These are phyloP conservation scores for Cyclotella cryptica DNA, from an alignment of 108 stramenopile genomes.

Conservation along the genomic window DNA sequence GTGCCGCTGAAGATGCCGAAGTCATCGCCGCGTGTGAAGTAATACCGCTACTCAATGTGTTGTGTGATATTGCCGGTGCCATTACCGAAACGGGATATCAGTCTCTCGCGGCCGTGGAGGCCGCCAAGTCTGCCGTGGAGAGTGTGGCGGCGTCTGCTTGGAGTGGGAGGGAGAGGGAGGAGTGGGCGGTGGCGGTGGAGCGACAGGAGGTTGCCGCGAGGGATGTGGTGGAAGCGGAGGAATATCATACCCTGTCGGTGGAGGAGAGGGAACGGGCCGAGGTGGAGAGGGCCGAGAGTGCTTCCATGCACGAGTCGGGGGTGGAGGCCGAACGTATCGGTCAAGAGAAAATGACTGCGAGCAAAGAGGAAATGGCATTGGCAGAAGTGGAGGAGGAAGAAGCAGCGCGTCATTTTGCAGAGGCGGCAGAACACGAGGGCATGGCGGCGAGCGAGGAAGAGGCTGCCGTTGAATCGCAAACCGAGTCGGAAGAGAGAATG, in stretches of 20 bases:
- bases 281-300: slow-evolving; percentile 15
- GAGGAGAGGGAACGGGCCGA: slow-evolving; percentile 22
- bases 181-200: slow-evolving; percentile 11
- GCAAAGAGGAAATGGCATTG: slow-evolving; percentile 28
- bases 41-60: slow-evolving; percentile 21
- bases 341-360: slow-evolving; percentile 21
- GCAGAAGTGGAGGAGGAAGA: slow-evolving; percentile 32
- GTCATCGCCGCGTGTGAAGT: slow-evolving; percentile 35
- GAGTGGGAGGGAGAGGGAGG: slow-evolving; percentile 23
- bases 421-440: slow-evolving; percentile 32
- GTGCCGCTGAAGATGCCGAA: slow-evolving; percentile 34
- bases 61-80: slow-evolving; percentile 42
- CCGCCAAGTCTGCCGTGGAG: slow-evolving; percentile 38
- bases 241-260: slow-evolving; percentile 18
- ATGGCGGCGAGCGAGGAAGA: slow-evolving; percentile 29
- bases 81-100: slow-evolving; percentile 35
- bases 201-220: slow-evolving; percentile 32
- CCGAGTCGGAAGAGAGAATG: slow-evolving; percentile 31
- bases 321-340: slow-evolving; percentile 11
- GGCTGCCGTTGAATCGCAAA: slow-evolving; percentile 12
- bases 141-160: slow-evolving; percentile 20
- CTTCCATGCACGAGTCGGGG: slow-evolving; percentile 10
- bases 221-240: slow-evolving; percentile 12
- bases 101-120: slow-evolving; percentile 31
- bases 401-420: slow-evolving; percentile 20